Percentiles rank a stretch among this genome's conserved stretches.
phyloP scores from a whole-genome alignment of 257 asterid species.

The Oldenlandia corymbosa region DNA sequence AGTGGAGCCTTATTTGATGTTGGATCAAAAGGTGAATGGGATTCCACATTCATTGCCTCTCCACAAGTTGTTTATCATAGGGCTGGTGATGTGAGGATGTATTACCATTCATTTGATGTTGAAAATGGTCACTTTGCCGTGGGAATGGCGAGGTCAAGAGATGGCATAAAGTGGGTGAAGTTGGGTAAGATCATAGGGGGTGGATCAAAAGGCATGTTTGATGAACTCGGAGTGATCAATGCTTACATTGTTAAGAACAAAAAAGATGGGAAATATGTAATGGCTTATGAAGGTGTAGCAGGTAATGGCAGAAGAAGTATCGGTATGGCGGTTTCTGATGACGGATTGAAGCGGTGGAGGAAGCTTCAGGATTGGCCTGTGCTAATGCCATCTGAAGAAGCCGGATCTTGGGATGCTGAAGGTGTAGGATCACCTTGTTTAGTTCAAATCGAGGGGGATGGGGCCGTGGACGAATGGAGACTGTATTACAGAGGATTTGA shows the following conservation, averaged over 20 bases:
- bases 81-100: slow-evolving; percentile 72
- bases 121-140: slow-evolving; percentile 34
- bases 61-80: slow-evolving; percentile 73
- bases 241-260: slow-evolving; percentile 48
- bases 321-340: slow-evolving; percentile 55
- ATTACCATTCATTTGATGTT: slow-evolving; percentile 63
- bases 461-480: slow-evolving; percentile 65
- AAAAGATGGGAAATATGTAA: slow-evolving; percentile 62
- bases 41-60: slow-evolving; percentile 65
- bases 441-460: slow-evolving; percentile 75
- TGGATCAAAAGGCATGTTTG: slow-evolving; percentile 46
- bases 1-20: slow-evolving; percentile 79
- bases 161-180: slow-evolving; percentile 83
- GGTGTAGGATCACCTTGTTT: slow-evolving; percentile 77
- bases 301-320: slow-evolving; percentile 45
- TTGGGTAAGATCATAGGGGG: slow-evolving; percentile 56
- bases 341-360: slow-evolving; percentile 77
- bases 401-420: slow-evolving; percentile 67
- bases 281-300: slow-evolving; percentile 79
- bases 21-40: slow-evolving; percentile 73
- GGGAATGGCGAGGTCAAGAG: slow-evolving; percentile 84
- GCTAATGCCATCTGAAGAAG: slow-evolving; percentile 33
- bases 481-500: slow-evolving; percentile 78
- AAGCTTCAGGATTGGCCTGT: slow-evolving; percentile 43
- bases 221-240: slow-evolving; percentile 50